phyloP scores from a whole-genome alignment of 345 rosid species.

The Turnera subulata region DNA sequence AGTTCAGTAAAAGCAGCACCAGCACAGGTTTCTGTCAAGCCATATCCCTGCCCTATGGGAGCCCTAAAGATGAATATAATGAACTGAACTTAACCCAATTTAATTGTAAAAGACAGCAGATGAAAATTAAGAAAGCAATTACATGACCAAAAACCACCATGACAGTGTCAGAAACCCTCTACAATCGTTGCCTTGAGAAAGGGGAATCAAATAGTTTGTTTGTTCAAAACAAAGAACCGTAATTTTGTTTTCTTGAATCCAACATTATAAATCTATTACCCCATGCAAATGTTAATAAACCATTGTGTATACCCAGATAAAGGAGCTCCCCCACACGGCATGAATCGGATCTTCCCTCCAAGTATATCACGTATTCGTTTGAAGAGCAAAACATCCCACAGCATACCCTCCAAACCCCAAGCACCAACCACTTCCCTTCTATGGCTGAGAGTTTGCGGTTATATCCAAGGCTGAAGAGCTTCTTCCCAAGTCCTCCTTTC shows the following conservation, averaged over 20 bases:
- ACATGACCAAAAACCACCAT: no score
- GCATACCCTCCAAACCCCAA: conserved; percentile 67
- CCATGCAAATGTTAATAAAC: conserved; percentile 86
- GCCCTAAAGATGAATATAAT: conserved; percentile 41
- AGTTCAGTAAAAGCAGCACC: conserved; percentile 80
- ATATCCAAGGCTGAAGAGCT: conserved; percentile 61
- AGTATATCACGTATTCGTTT: conserved; percentile 56
- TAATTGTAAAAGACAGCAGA: conserved; percentile 19
- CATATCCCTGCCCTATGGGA: conserved; percentile 85
- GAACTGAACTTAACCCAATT: conserved; percentile 13
- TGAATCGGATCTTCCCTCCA: conserved; percentile 68
- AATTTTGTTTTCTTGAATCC: not conserved
- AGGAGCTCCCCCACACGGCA: conserved; percentile 94
- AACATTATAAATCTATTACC: conserved; percentile 42
- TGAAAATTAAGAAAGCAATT: not conserved
- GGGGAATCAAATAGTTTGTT: conserved; percentile 2
- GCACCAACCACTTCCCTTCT: conserved; percentile 96
- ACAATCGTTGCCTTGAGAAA: no score
- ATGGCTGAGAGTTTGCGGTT: conserved; percentile 63
- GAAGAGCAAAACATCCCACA: conserved; percentile 72
- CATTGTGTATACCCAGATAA: conserved; percentile 74
- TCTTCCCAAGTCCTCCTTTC: conserved; percentile 69
- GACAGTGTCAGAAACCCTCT: no score
- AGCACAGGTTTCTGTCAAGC: conserved; percentile 95
- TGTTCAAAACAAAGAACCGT: not conserved